Evolutionary conservation across 371 early-diverging fungal genomes (phyloP), one percentile per base, ranked within the genome.

Genomic region (Phascolomyces articulosus): DNA sequence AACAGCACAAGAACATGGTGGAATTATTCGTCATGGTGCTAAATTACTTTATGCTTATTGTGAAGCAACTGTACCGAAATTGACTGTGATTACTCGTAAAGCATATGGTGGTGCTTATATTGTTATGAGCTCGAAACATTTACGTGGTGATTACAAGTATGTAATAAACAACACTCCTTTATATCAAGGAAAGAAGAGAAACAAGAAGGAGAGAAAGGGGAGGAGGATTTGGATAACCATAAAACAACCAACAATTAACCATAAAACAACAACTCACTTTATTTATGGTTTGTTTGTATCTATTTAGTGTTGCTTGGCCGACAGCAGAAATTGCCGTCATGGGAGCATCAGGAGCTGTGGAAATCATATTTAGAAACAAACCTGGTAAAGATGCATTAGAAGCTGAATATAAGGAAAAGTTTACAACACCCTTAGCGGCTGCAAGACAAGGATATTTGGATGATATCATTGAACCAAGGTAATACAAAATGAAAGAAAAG

Each of bases 81-180:
- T 98, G 58, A 97, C 97, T 1, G 88, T 98, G 24, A 97, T 97
- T 62, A 95, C 95, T 16, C 85, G 97, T 18, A 98, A 98, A 78
- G 97, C 97, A 2, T 98, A 98, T 70, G 98, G 98, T 63, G 98
- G 98, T 40, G 98, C 98, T 2, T 97, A 98, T 77, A 96, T 96
- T 79, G 98, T 98, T 49, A 98, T 98, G 98, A 91, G 91, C 65
- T 94, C 94, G 21, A 97, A 98, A 82, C 97, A 97, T 83, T 78
- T 98, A 66, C 85, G 95, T 21, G 97, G 97, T 51, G 98, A 98
- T 70, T 82, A 92, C 67, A 83, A 83, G 83, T 83, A 71, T 64
- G 71, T 70, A 11, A n/a, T 16, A 58, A 10, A n/a, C n/a, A 34
- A 34, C 11, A 34, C 34, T 34, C 34, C n/a, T 18, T 18, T 48